phyloP scores from a whole-genome alignment of 148 eudicot genomes.

The Selenicereus undatus region DNA sequence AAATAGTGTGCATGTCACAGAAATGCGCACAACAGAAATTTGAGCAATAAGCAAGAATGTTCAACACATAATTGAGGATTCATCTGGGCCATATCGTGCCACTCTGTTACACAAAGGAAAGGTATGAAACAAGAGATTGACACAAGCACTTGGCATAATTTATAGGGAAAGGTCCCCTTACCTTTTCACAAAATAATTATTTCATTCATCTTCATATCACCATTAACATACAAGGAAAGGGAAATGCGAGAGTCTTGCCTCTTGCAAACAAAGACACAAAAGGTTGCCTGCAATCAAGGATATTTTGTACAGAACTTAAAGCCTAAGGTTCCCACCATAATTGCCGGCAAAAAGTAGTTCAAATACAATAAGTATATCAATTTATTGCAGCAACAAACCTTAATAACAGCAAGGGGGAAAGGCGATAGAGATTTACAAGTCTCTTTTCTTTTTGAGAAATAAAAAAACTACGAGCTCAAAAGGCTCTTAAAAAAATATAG shows the following conservation, averaged over 20 bases:
- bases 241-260: background rate
- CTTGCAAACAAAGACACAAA: background rate
- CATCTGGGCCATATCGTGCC: background rate
- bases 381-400: too few species aligned
- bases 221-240: background rate
- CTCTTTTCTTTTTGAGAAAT: background rate
- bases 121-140: conserved; percentile 1
- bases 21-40: too few species aligned
- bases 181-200: conserved; percentile 4
- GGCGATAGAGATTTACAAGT: background rate
- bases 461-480: background rate
- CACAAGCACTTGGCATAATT: conserved; percentile 2
- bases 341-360: background rate
- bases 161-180: conserved; percentile 16
- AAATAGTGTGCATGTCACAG: too few species aligned
- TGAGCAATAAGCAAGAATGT: background rate
- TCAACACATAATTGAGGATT: background rate
- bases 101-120: background rate
- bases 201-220: background rate
- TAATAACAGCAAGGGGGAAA: too few species aligned
- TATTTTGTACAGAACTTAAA: conserved; percentile 4
- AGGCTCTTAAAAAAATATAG: background rate
- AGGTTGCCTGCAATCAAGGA: background rate
- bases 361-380: background rate
- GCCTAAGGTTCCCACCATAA: conserved; percentile 10